Base-by-base conservation (phyloP, 768 basidiomycete species). In the Dentipellis fragilis region DNA sequence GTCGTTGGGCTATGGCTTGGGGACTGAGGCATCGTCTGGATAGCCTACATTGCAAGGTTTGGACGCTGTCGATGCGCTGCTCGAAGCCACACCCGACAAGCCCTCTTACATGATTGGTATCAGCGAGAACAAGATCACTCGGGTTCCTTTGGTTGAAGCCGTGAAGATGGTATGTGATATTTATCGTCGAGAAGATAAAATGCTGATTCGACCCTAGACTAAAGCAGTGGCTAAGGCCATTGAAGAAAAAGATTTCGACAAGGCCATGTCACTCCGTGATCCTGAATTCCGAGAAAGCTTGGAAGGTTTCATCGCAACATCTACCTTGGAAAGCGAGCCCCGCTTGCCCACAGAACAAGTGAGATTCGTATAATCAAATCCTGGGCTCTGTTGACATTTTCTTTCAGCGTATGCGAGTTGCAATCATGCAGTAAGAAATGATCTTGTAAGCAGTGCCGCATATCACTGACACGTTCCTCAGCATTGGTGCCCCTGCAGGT, bases 71-170 rank as follows among this genome's bases (percentile, higher is more conserved):
- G 80, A 93, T 52, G 88, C 91, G 2, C 75, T 98, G 23, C 74
- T 98, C 6, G 83, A 87, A 62, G 81, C 95, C 0, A 88, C 82
- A 0, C 92, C 94, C 4, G 81, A 87, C 17, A 92, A 89, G 0
- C 95, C 95, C 4, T 95, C 93, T 0, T 97, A 94, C 67, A 95
- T 99, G 87, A 98, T 99, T 65, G 94, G 96, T 21, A 77, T 96
- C 39, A 80, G 82, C 59, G 94, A 97, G 72, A 97, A 96, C 74
- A 95, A 95, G 73, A 90, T 99, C 62, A 93, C 79, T 8, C 81
- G 92, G 23, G 85, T 94, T 9, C 92, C 93, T 12, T 73, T 99
- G 46, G 79, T 96, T 77, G 89, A 98, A 57, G 95, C 96, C 52
- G 96, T 99, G 16, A 80, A 82, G 46, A 84, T 85, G 85, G 93